These are phyloP conservation scores for Xylaria cubensis DNA, from an alignment of 495 filamentous ascomycete species.

Conservation along the genomic window DNA sequence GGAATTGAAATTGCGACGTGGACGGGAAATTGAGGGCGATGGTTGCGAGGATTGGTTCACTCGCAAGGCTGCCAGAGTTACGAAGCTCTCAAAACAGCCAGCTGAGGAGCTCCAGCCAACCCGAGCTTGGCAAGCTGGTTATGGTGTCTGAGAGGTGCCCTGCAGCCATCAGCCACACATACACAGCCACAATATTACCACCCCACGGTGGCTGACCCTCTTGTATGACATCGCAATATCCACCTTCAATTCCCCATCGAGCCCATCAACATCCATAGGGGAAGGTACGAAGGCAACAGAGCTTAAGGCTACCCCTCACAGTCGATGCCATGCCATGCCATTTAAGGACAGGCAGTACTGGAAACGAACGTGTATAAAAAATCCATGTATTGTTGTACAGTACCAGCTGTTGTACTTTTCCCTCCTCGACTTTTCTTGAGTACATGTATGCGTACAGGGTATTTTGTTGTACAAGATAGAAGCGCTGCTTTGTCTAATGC, in stretches of 20 bases:
- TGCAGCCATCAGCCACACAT: slow-evolving; percentile 6
- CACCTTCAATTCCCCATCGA: background rate
- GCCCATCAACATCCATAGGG: background rate
- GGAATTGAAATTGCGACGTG: slow-evolving; percentile 23
- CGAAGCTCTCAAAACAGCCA: slow-evolving; percentile 34
- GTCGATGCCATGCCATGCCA: too few species aligned
- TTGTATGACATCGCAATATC: background rate
- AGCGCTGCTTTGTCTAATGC: background rate
- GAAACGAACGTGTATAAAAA: background rate
- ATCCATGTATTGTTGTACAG: background rate
- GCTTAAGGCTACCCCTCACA: too few species aligned
- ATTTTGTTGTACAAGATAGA: slow-evolving; percentile 11
- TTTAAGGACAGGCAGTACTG: background rate
- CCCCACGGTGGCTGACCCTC: background rate
- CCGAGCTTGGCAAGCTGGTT: slow-evolving; percentile 33
- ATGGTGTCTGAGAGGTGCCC: background rate
- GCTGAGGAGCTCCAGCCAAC: slow-evolving; percentile 35
- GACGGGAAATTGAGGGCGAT: slow-evolving; percentile 22
- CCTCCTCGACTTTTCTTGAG: background rate
- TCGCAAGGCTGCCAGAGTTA: slow-evolving; percentile 44
- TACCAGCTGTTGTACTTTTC: background rate
- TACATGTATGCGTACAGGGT: background rate
- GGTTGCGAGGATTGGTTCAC: slow-evolving; percentile 26
- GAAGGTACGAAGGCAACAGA: background rate
- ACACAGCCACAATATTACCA: background rate